Percentiles rank a stretch among this genome's conserved stretches.
Conservation (phyloP, 495 filamentous ascomycete species). For the Aspergillus bertholletiae region DNA sequence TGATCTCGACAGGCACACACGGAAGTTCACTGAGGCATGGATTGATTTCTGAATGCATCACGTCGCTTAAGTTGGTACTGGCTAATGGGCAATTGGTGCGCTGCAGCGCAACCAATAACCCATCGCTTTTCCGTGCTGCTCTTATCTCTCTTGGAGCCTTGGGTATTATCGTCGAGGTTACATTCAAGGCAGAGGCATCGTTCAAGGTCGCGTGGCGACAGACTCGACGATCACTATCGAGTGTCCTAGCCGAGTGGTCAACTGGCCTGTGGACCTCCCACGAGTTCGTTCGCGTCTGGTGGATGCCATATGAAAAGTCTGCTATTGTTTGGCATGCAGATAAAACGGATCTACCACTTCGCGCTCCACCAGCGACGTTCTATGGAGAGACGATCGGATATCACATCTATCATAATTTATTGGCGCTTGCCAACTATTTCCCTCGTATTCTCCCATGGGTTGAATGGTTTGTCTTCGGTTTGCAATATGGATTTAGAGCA, state of each 20-base stretch:
- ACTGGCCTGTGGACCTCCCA: constrained; percentile 72
- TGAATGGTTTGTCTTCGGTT: constrained; percentile 91
- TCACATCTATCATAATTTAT: constrained; percentile 82
- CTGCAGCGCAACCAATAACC: constrained; percentile 69
- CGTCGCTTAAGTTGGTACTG: constrained; percentile 72
- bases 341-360: constrained; percentile 57
- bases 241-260: constrained; percentile 71
- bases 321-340: constrained; percentile 86
- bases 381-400: constrained; percentile 81
- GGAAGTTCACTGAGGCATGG: constrained; percentile 84
- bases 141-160: constrained; percentile 84
- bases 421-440: constrained; percentile 72
- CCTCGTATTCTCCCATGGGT: constrained; percentile 79
- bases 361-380: constrained; percentile 55
- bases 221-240: constrained; percentile 61
- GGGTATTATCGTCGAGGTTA: constrained; percentile 86
- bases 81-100: constrained; percentile 72
- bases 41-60: constrained; percentile 71
- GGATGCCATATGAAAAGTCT: constrained; percentile 86
- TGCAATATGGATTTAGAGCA: constrained; percentile 83
- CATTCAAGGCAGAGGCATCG: constrained; percentile 68
- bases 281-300: constrained; percentile 94
- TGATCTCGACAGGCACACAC: constrained; percentile 89
- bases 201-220: constrained; percentile 87
- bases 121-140: constrained; percentile 81